Percentiles rank a stretch among this genome's conserved stretches.
These are phyloP conservation scores for Lycium barbarum DNA, from an alignment of 257 asterid genomes.

Conservation along the genomic window DNA sequence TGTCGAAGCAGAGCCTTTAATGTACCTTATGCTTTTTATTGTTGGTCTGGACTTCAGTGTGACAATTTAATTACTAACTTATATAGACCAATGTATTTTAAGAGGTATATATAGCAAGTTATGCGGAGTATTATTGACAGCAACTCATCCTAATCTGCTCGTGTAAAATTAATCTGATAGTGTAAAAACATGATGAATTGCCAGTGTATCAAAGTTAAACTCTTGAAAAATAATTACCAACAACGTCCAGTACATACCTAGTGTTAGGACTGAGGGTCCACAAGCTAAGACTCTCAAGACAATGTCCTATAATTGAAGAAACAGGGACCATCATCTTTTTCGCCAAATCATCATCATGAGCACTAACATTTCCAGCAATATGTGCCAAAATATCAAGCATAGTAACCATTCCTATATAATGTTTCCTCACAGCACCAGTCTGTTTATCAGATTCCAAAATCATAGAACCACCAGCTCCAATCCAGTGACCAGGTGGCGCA, in stretches of 20 bases:
- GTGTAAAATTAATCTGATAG: background rate
- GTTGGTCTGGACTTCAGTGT: too few species aligned
- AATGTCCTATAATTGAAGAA: slow-evolving; percentile 86
- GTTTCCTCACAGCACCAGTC: slow-evolving; percentile 90
- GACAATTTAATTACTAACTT: background rate
- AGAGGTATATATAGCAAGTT: background rate
- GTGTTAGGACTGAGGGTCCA: slow-evolving; percentile 85
- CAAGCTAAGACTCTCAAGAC: slow-evolving; percentile 86
- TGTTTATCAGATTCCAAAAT: slow-evolving; percentile 85
- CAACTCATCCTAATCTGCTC: too few species aligned
- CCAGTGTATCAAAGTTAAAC: background rate
- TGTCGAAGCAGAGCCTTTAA: too few species aligned
- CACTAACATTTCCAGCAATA: slow-evolving; percentile 57
- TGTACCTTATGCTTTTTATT: too few species aligned
- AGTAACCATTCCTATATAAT: slow-evolving; percentile 89
- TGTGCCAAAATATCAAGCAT: slow-evolving; percentile 86
- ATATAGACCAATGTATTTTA: background rate
- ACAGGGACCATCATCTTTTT: slow-evolving; percentile 74
- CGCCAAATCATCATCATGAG: slow-evolving; percentile 47
- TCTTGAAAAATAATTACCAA: background rate
- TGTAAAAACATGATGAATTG: background rate
- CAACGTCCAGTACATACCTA: slow-evolving; percentile 44
- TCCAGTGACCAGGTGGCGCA: slow-evolving; percentile 99
- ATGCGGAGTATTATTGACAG: background rate
- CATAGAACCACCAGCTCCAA: slow-evolving; percentile 99